Base-by-base conservation (phyloP, 768 basidiomycete species). In the Myochromella boudieri region DNA sequence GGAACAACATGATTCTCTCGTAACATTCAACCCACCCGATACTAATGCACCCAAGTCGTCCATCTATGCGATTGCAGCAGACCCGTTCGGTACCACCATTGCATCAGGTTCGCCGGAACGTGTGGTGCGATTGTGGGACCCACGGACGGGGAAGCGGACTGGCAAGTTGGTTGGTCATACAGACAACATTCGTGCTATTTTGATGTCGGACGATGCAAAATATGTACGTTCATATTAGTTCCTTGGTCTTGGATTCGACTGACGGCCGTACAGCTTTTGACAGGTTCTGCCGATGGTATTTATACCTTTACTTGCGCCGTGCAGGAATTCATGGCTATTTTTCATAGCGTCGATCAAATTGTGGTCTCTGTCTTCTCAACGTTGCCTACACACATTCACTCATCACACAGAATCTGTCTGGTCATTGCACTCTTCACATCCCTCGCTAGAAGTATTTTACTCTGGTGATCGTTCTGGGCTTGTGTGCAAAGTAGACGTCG, bases 401-500 rank as follows among this genome's bases (percentile, higher is more conserved):
- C 87, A 97, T 60, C 95, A 98, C 62, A 84, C 89, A 11, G 92
- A 95, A 50, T 89, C 88, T 11, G 93, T 97, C 37, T 98, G 97
- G 95, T 85, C 95, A 0, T 72, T 99, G 6, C 82, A 81, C 60
- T 95, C 94, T 7, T 76, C 82, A 0, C 94, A 98, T 62, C 91
- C 94, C 0, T 82, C 86, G 6, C 74, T 99, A 42, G 76, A 83
- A 62, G 75, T 83, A 1, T 99, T 99, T 70, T 97, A 95, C 68
- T 97, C 95, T 0, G 97, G 95, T 8, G 95, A 97, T 57, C 80
- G 89, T 22, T 81, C 87, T 3, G 97, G 95, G n/a, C 72, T 85
- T 48, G 83, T 98, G 6, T 92, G 91, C 63, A 84, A 84, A 53
- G 85, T 94, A n/a, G 97, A 99, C 56, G 81, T 95, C 2, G 91